Conservation (phyloP, 1,284 basidiomycete species). For the Puccinia coronata region DNA sequence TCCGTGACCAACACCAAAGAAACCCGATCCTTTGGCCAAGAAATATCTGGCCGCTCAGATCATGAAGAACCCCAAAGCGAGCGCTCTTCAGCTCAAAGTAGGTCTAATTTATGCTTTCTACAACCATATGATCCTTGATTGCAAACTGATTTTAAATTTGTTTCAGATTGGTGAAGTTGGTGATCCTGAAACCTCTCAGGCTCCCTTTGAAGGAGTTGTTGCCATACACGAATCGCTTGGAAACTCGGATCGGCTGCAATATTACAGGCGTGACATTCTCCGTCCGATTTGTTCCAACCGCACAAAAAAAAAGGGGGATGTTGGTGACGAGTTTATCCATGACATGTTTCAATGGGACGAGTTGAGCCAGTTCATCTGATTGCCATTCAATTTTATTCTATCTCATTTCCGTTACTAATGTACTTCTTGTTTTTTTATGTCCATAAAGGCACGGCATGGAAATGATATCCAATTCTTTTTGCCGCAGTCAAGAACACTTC, state of each 20-base stretch:
- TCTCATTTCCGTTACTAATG: too few species aligned
- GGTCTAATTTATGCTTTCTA: neutral
- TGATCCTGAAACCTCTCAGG: too few species aligned
- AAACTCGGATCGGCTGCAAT: neutral
- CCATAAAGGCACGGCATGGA: neutral
- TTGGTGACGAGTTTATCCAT: too few species aligned
- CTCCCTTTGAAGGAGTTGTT: neutral
- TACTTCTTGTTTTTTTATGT: neutral
- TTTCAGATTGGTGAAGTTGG: neutral
- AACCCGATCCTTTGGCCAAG: constrained; percentile 7
- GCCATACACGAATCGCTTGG: neutral
- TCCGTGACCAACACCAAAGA: constrained; percentile 7
- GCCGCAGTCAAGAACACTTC: neutral
- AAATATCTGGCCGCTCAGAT: neutral
- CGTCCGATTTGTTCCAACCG: too few species aligned
- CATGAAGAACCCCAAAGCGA: neutral
- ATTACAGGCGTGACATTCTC: neutral
- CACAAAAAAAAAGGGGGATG: too few species aligned
- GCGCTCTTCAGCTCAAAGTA: constrained; percentile 9
- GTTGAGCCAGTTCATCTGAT: neutral
- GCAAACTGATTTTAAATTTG: neutral
- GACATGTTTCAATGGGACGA: constrained; percentile 1
- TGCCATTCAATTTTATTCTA: too few species aligned
- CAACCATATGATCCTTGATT: neutral
- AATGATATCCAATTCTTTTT: neutral